phyloP scores from a whole-genome alignment of 371 early-diverging fungal species.

The Gilbertella persicaria region DNA sequence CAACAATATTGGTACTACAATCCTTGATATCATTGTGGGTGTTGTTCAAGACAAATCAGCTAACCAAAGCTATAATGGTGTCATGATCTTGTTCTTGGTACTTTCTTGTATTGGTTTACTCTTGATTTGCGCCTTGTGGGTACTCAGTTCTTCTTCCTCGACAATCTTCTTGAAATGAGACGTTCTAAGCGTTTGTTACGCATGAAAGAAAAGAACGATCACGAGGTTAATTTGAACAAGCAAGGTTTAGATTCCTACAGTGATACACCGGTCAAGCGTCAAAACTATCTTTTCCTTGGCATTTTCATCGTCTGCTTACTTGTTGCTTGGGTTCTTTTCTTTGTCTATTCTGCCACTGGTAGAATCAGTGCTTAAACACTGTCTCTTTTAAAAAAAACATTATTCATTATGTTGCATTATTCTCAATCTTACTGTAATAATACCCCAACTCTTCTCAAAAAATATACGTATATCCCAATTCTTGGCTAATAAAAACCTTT shows the following conservation, averaged over 20 bases:
- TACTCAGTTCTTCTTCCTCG: conserved; percentile 20
- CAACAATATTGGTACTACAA: conserved; percentile 62
- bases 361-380: conserved; percentile 18
- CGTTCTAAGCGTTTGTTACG: conserved; percentile 21
- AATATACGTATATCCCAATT: too few species aligned
- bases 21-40: conserved; percentile 67
- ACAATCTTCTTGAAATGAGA: conserved; percentile 26
- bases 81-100: conserved; percentile 53
- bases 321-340: conserved; percentile 34
- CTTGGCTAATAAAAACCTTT: too few species aligned
- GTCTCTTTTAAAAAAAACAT: too few species aligned
- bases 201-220: conserved; percentile 34
- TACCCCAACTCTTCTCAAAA: too few species aligned
- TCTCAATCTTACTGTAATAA: too few species aligned
- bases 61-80: conserved; percentile 47
- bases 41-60: conserved; percentile 56
- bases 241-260: conserved; percentile 27
- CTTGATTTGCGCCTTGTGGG: conserved; percentile 22
- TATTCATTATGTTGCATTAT: too few species aligned
- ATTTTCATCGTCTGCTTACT: conserved; percentile 17
- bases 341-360: conserved; percentile 27
- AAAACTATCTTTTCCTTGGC: conserved; percentile 21
- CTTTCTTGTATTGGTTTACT: conserved; percentile 28
- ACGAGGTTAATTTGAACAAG: conserved; percentile 22
- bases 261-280: conserved; percentile 4